These are phyloP conservation scores for Larix kaempferi DNA, from an alignment of 75 land plant genomes.

Conservation along the genomic window DNA sequence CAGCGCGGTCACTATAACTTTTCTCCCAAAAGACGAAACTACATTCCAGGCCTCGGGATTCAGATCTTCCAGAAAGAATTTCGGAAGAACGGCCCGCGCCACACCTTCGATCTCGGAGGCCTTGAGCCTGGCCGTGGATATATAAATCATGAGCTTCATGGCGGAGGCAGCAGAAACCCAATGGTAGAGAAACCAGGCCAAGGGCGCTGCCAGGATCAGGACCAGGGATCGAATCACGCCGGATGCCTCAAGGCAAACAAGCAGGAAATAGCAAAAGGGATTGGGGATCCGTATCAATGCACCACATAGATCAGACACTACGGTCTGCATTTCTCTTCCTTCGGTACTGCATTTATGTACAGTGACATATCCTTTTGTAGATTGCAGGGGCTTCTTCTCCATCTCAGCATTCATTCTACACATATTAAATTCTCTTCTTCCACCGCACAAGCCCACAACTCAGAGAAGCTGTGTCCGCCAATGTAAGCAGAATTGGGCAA, in stretches of 20 bases:
- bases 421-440: too few species aligned
- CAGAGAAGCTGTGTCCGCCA: too few species aligned
- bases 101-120: slow-evolving; percentile 22
- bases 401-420: too few species aligned
- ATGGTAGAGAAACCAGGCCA: slow-evolving; percentile 21
- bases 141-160: slow-evolving; percentile 27
- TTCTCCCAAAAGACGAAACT: slow-evolving; percentile 31
- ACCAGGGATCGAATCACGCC: slow-evolving; percentile 22
- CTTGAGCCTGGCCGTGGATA: slow-evolving; percentile 22
- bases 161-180: slow-evolving; percentile 29
- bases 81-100: slow-evolving; percentile 40
- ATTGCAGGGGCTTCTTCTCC: too few species aligned
- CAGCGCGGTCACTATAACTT: slow-evolving; percentile 32
- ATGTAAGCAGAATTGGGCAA: too few species aligned
- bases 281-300: slow-evolving; percentile 20
- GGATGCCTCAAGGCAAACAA: slow-evolving; percentile 31
- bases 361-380: too few species aligned
- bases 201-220: slow-evolving; percentile 23
- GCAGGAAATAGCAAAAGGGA: slow-evolving; percentile 34
- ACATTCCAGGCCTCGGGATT: slow-evolving; percentile 29
- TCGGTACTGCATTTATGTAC: neutral
- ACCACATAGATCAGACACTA: slow-evolving; percentile 34
- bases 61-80: slow-evolving; percentile 36
- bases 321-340: slow-evolving; percentile 12
- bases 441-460: too few species aligned